phyloP scores from a whole-genome alignment of 352 stramenopile species.

The Plasmopara halstedii region DNA sequence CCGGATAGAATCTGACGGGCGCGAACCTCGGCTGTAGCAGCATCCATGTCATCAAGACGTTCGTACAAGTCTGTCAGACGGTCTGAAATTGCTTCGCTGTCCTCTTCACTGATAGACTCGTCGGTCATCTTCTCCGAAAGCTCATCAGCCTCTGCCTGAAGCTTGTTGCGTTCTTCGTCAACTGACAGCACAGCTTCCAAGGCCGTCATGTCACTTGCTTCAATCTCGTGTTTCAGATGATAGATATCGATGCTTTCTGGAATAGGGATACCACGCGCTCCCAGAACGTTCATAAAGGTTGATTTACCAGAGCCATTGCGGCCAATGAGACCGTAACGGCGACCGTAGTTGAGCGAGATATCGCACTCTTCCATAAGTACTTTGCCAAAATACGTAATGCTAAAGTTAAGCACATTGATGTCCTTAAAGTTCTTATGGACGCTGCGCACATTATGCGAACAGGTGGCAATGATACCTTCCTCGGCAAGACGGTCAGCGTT shows the following conservation, averaged over 20 bases:
- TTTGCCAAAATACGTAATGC: constrained; percentile 95
- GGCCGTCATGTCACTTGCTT: constrained; percentile 91
- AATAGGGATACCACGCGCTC: constrained; percentile 91
- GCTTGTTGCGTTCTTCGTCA: constrained; percentile 89
- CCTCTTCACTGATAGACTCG: constrained; percentile 84
- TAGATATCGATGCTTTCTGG: constrained; percentile 96
- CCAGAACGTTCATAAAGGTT: constrained; percentile 97
- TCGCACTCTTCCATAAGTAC: constrained; percentile 94
- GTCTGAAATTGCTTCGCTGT: constrained; percentile 80
- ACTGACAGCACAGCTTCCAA: constrained; percentile 94
- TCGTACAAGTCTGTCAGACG: constrained; percentile 93
- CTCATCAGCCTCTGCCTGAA: constrained; percentile 90
- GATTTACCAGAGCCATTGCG: constrained; percentile 95
- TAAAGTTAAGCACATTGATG: constrained; percentile 97
- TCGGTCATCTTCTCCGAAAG: constrained; percentile 89
- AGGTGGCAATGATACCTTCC: constrained; percentile 95
- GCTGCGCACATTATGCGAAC: constrained; percentile 86
- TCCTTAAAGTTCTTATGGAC: constrained; percentile 95
- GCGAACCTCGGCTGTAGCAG: constrained; percentile 88
- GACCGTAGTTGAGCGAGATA: constrained; percentile 96
- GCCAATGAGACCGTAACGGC: constrained; percentile 95
- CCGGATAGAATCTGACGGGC: constrained; percentile 92
- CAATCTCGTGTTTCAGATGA: constrained; percentile 95
- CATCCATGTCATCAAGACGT: constrained; percentile 92
- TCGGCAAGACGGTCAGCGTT: constrained; percentile 86